Base-by-base conservation (phyloP, 108 stramenopile species). In the Schizochytrium sp. region DNA sequence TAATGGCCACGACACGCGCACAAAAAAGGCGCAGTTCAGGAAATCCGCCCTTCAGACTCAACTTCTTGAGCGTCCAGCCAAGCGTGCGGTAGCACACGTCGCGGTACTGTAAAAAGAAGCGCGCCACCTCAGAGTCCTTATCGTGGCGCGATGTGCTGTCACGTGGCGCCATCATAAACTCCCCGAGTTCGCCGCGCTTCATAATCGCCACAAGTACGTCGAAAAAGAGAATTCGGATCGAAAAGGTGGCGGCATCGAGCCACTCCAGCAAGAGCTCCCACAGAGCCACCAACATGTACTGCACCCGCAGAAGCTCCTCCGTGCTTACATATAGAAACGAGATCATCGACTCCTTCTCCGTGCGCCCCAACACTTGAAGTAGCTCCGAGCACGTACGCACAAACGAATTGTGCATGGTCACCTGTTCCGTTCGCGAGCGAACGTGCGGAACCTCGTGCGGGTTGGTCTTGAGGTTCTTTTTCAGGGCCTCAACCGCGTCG, bases 261-360 rank as follows among this genome's bases (percentile, higher is more conserved):
- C 76, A 83, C 51, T 83, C 76, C 0, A 83, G 45, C 76, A 83
- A 4, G 1, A 83, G 51, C 76, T 83, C 76, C 76, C 76, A 83
- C 10, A 83, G 76, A 12, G 43, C 76, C 16, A 83, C 51, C n/a
- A 83, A 4, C 76, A 83, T 83, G 51, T 83, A 83, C 51, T 83
- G 76, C 48, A 83, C 51, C 6, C 76, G 76, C 48, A 83, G 4
- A 6, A 83, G 51, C 76, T 83, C 76, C 76, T 47, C 76, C 43
- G 12, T 53, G 28, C 48, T 83, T 18, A 47, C 51, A 23, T 83
- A 83, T 16, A 83, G 48, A 34, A 83, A 83, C 19, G 51, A 47
- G 51, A 53, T 83, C 76, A 83, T 83, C n/a, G 48, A 53, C 76
- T 83, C 76, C 76, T 83, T 83, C 23, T 83, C 76, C 16, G 76